Percentiles rank a stretch among this genome's conserved stretches.
These are phyloP conservation scores for Alternaria ventricosa DNA, from an alignment of 2,329 filamentous ascomycete genomes.

Conservation along the genomic window DNA sequence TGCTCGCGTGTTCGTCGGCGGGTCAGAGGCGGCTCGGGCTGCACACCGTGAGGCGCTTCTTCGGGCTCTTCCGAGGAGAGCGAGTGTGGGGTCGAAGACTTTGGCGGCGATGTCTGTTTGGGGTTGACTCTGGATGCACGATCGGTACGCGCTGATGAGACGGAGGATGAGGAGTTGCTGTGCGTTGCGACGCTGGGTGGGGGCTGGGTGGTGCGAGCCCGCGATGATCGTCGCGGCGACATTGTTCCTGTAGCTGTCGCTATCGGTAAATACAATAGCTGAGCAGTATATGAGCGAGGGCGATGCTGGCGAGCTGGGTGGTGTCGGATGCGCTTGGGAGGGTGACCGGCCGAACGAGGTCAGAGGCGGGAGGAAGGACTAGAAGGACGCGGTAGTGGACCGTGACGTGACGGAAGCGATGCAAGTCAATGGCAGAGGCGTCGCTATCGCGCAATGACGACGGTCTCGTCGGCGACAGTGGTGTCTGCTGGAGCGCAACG, in stretches of 20 bases:
- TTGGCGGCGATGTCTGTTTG: slow-evolving; percentile 75
- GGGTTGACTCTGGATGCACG: slow-evolving; percentile 74
- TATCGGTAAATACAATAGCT: neutral
- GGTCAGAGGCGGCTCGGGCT: slow-evolving; percentile 72
- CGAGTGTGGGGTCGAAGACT: slow-evolving; percentile 76
- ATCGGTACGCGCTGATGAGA: slow-evolving; percentile 75
- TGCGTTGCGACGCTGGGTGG: slow-evolving; percentile 69
- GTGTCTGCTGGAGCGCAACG: slow-evolving; percentile 30
- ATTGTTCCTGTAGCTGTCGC: slow-evolving; percentile 45
- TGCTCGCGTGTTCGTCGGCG: slow-evolving; percentile 81
- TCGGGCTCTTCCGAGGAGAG: slow-evolving; percentile 71
- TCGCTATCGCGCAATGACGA: slow-evolving; percentile 16
- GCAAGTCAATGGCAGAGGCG: slow-evolving; percentile 17
- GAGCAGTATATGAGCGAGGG: neutral
- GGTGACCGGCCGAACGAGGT: slow-evolving; percentile 16
- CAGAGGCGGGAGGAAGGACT: slow-evolving; percentile 18
- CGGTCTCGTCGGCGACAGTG: slow-evolving; percentile 17
- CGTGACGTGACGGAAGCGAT: slow-evolving; percentile 5
- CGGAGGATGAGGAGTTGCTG: slow-evolving; percentile 75
- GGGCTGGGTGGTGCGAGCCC: slow-evolving; percentile 80
- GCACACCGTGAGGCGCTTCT: slow-evolving; percentile 60
- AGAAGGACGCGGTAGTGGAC: slow-evolving; percentile 13
- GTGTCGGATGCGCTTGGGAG: slow-evolving; percentile 19
- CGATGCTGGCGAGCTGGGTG: slow-evolving; percentile 6
- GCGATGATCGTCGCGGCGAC: slow-evolving; percentile 86